A percentile compares a stretch with the other conserved stretches of the same genome.
Conservation (phyloP, 2,329 filamentous ascomycete species). For the Orbilia brochopaga region DNA sequence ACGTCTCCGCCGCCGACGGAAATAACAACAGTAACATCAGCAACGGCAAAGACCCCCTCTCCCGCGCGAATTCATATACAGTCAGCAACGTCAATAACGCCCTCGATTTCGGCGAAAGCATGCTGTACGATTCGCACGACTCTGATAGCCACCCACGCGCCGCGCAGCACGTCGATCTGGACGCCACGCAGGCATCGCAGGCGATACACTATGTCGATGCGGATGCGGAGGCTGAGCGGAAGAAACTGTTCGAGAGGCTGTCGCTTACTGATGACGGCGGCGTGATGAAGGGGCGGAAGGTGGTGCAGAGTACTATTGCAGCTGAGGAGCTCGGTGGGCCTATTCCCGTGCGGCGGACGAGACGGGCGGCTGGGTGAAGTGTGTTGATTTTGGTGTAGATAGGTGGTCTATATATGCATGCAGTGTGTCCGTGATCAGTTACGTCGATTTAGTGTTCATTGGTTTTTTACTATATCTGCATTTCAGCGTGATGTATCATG, state of each 20-base stretch:
- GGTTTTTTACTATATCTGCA: too few species aligned
- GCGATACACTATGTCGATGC: conserved; percentile 45
- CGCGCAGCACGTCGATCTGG: conserved; percentile 5
- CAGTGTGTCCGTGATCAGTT: too few species aligned
- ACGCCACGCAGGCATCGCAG: conserved; percentile 26
- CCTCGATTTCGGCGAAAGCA: conserved; percentile 47
- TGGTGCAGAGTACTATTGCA: conserved; percentile 39
- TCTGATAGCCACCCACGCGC: conserved; percentile 1
- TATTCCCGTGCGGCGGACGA: conserved; percentile 10
- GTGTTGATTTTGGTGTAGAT: too few species aligned
- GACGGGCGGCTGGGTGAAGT: conserved; percentile 5
- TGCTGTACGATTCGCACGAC: conserved; percentile 44
- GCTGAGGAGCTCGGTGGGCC: conserved; percentile 37
- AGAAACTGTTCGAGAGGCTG: conserved; percentile 47
- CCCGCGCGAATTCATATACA: conserved; percentile 24
- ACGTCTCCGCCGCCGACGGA: conserved; percentile 7
- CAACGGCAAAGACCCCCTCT: conserved; percentile 22
- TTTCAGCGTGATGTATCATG: too few species aligned
- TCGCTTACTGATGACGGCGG: conserved; percentile 37
- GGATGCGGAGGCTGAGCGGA: conserved; percentile 42
- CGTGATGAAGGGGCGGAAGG: conserved; percentile 38
- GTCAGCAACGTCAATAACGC: conserved; percentile 14
- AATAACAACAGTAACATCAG: conserved; percentile 5
- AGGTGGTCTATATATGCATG: neutral
- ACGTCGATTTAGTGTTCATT: neutral